phyloP scores from a whole-genome alignment of 1,284 basidiomycete species.

The Naganishia sp. region DNA sequence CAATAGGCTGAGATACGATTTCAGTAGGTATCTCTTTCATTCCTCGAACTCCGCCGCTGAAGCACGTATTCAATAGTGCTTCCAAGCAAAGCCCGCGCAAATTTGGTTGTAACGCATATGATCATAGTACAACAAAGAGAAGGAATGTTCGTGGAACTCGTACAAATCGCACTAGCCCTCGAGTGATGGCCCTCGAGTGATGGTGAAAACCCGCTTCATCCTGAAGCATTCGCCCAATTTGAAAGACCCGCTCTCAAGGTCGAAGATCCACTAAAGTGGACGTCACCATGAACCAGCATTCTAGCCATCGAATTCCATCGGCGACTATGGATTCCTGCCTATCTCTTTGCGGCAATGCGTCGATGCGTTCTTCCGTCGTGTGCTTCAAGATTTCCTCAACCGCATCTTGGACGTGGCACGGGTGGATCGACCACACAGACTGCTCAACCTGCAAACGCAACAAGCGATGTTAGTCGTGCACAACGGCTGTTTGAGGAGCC shows the following conservation, averaged over 20 bases:
- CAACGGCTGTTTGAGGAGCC: background rate
- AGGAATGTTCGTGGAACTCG: too few relatives aligned
- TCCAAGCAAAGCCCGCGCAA: too few relatives aligned
- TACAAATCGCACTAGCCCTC: too few relatives aligned
- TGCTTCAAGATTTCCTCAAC: conserved; percentile 8
- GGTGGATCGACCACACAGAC: conserved; percentile 21
- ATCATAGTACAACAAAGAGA: too few relatives aligned
- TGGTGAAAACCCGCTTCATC: too few relatives aligned
- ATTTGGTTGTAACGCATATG: too few relatives aligned
- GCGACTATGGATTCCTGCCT: background rate
- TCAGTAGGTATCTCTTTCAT: too few relatives aligned
- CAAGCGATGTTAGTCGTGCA: background rate
- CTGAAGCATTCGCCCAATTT: too few relatives aligned
- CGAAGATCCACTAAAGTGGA: conserved; percentile 14
- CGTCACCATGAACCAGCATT: conserved; percentile 26
- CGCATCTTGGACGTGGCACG: conserved; percentile 20
- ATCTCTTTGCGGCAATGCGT: background rate
- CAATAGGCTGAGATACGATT: conserved; percentile 1
- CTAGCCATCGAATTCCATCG: background rate
- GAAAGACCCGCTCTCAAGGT: background rate
- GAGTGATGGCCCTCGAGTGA: too few relatives aligned
- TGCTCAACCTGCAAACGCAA: background rate
- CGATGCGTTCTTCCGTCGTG: background rate
- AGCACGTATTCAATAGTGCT: too few relatives aligned
- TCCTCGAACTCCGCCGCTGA: too few relatives aligned